phyloP scores from a whole-genome alignment of 2,329 filamentous ascomycete genomes.

The Pestalotiopsis sp. region DNA sequence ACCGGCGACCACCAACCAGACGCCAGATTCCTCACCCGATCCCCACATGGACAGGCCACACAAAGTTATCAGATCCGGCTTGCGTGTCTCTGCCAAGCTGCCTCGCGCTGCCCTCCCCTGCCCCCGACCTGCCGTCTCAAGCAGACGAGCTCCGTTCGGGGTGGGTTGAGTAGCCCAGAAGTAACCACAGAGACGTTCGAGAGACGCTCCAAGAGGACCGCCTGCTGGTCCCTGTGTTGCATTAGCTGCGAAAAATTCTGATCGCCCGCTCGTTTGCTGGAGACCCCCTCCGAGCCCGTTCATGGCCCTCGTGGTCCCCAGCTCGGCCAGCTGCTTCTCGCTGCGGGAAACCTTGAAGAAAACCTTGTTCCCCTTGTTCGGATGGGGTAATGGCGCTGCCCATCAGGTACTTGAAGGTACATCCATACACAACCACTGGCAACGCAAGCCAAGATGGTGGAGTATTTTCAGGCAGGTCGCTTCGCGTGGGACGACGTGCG shows the following conservation, averaged over 20 bases:
- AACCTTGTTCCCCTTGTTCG: conserved; percentile 1
- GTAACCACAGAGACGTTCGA: background rate
- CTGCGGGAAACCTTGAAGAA: background rate
- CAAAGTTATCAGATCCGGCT: conserved; percentile 40
- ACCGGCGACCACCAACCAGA: background rate
- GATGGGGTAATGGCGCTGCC: conserved; percentile 17
- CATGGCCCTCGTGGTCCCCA: background rate
- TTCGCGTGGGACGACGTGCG: background rate
- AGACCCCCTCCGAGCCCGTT: too few relatives aligned
- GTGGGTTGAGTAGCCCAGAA: background rate
- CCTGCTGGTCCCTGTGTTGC: conserved; percentile 12
- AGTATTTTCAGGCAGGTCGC: background rate
- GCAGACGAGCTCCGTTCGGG: conserved; percentile 5
- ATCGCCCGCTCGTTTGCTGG: background rate
- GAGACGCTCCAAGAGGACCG: background rate
- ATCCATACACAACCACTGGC: background rate
- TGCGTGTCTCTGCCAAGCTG: conserved; percentile 27
- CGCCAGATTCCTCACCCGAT: background rate
- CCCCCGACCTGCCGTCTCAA: conserved; percentile 8
- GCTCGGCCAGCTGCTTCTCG: background rate
- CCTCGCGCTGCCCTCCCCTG: conserved; percentile 21
- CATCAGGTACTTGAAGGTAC: conserved; percentile 19
- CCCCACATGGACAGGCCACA: conserved; percentile 18
- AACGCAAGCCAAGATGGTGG: background rate
- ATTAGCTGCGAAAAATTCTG: conserved; percentile 26